These are phyloP conservation scores for Corymbia citriodora DNA, from an alignment of 441 rosid species.

Conservation along the genomic window DNA sequence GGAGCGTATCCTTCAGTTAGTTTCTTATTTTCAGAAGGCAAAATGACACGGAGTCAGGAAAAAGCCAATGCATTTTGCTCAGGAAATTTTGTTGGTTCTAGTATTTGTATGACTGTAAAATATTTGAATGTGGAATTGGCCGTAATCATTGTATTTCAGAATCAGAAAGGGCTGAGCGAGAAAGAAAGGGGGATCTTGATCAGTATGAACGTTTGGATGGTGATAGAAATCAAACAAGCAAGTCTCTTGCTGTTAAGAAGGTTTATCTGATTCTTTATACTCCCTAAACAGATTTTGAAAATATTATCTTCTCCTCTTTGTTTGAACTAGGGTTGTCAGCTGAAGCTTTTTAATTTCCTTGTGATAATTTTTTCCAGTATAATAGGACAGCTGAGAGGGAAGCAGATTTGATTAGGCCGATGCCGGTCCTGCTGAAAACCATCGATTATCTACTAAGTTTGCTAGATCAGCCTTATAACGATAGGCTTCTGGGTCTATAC, in stretches of 20 bases:
- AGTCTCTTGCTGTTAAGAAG: constrained; percentile 88
- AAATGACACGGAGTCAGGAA: neutral
- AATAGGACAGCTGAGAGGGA: constrained; percentile 95
- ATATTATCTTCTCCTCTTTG: neutral
- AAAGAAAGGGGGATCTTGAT: constrained; percentile 98
- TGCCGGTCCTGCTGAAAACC: constrained; percentile 85
- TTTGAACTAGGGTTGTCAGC: neutral
- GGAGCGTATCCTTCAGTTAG: neutral
- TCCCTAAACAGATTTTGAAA: neutral
- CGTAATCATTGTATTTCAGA: constrained; percentile 38
- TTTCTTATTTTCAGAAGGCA: neutral
- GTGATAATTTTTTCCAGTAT: constrained; percentile 43
- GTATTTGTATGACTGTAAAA: neutral
- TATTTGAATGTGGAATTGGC: neutral
- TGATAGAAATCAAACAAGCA: constrained; percentile 84
- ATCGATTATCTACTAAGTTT: constrained; percentile 72
- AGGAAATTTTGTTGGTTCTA: neutral
- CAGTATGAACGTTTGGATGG: constrained; percentile 94
- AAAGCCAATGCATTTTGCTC: neutral
- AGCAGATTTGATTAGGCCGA: constrained; percentile 81
- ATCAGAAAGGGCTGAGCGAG: constrained; percentile 90
- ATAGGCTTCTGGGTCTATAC: constrained; percentile 75
- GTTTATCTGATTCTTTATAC: constrained; percentile 12
- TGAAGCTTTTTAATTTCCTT: constrained; percentile 16
- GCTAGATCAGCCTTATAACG: constrained; percentile 81